A percentile compares a stretch with the other conserved stretches of the same genome.
These are phyloP conservation scores for Macadamia tetraphylla DNA, from an alignment of 164 flowering plant species.

Conservation along the genomic window DNA sequence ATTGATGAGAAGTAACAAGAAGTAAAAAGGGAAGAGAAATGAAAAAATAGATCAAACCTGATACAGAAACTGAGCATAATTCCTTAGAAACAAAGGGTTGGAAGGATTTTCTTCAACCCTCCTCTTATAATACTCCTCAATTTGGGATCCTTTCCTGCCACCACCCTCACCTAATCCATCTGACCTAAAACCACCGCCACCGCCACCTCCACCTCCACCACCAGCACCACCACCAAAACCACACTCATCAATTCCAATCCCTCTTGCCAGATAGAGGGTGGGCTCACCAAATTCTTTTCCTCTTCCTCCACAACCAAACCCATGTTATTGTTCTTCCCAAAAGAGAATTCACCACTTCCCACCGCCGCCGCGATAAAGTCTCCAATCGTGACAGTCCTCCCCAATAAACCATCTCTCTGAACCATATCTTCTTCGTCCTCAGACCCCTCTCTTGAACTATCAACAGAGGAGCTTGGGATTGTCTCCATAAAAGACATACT, in stretches of 20 bases:
- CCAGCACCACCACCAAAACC: slow-evolving; percentile 12
- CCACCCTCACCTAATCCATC: slow-evolving; percentile 19
- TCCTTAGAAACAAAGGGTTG: slow-evolving; percentile 42
- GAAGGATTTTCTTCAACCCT: slow-evolving; percentile 55
- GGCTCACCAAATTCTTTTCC: slow-evolving; percentile 11
- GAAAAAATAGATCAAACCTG: slow-evolving; percentile 16
- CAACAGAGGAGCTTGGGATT: slow-evolving; percentile 55
- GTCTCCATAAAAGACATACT: slow-evolving; percentile 37
- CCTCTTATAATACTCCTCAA: slow-evolving; percentile 41
- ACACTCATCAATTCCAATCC: slow-evolving; percentile 18
- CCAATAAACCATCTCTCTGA: slow-evolving; percentile 21
- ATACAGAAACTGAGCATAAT: slow-evolving; percentile 59
- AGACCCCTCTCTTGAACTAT: slow-evolving; percentile 19
- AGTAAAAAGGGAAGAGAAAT: not conserved
- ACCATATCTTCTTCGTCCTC: slow-evolving; percentile 22
- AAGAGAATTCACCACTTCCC: slow-evolving; percentile 33
- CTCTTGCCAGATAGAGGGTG: slow-evolving; percentile 25
- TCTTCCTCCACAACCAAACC: slow-evolving; percentile 29
- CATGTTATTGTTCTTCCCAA: slow-evolving; percentile 29
- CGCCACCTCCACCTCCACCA: slow-evolving; percentile 8
- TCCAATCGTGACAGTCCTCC: slow-evolving; percentile 37
- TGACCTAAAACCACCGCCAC: slow-evolving; percentile 11
- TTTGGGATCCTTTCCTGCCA: slow-evolving; percentile 24
- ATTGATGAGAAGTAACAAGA: not conserved
- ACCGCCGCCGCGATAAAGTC: slow-evolving; percentile 18